Conservation (phyloP, 352 stramenopile genomes). For the Lagenidium giganteum region DNA sequence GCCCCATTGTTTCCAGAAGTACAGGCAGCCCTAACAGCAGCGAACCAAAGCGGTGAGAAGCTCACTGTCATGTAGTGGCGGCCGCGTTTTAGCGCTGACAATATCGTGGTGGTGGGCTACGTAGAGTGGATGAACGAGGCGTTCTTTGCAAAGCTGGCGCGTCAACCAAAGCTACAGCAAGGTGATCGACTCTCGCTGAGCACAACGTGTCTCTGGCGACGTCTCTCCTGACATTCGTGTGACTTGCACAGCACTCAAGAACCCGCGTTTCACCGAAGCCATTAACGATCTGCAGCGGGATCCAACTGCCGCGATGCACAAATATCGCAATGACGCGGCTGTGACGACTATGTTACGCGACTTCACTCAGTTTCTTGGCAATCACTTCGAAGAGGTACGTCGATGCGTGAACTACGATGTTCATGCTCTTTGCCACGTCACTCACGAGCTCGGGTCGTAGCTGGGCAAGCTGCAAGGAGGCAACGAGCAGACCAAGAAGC, state of each 20-base stretch:
- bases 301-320: slow-evolving; percentile 41
- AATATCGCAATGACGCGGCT: slow-evolving; percentile 61
- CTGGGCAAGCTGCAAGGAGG: slow-evolving; percentile 29
- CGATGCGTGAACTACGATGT: too few relatives aligned
- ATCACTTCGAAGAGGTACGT: slow-evolving; percentile 74
- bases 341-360: slow-evolving; percentile 58
- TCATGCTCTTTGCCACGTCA: not conserved
- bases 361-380: slow-evolving; percentile 68
- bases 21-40: slow-evolving; percentile 51
- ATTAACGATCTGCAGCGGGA: slow-evolving; percentile 72
- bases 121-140: slow-evolving; percentile 72
- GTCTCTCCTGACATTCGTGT: slow-evolving; percentile 1
- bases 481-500: slow-evolving; percentile 7
- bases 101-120: not conserved
- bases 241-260: slow-evolving; percentile 38
- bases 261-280: slow-evolving; percentile 58
- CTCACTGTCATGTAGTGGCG: not conserved
- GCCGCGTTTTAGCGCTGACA: too few relatives aligned
- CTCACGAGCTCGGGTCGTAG: slow-evolving; percentile 9
- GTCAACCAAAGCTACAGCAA: slow-evolving; percentile 43
- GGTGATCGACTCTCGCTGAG: too few relatives aligned
- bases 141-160: slow-evolving; percentile 66
- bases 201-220: too few relatives aligned
- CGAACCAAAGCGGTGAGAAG: slow-evolving; percentile 22
- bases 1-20: slow-evolving; percentile 59